Base-by-base conservation (phyloP, 129 eudicot genomes). In the Tagetes erecta region DNA sequence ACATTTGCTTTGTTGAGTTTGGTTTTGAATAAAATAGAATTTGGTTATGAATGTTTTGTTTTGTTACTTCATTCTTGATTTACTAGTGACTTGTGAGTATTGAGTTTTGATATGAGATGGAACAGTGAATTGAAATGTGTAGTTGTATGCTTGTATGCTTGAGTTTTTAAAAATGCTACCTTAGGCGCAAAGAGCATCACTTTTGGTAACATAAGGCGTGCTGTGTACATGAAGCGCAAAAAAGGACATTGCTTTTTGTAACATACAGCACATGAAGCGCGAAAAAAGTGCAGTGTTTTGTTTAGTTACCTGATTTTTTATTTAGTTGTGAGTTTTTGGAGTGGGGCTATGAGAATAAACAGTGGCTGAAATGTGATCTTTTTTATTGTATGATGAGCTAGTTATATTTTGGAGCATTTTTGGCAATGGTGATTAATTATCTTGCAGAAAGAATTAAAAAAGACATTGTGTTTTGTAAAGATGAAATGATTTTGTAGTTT, bases 1-100 rank as follows among this genome's bases (percentile, higher is more conserved):
- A 9, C 37, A n/a, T 34, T 74, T 60, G 0, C 8, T 60, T 44
- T 35, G 2, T 64, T 65, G 55, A 52, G 64, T 66, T 65, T 75
- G 52, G 4, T 37, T 62, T 44, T 36, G 36, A 37, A 62, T 62
- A 45, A 62, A 37, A 37, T 62, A 35, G 11, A 36, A 12, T 62
- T 62, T 37, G 27, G 27, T 11, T 62, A 62, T 62, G 31, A 62
- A 37, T 62, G 44, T 64, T 33, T 1, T 38, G 49, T n/a, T 38
- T 64, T 12, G 67, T 62, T 62, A 34, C 39, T 58, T 38, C 6
- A 58, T 31, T 58, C 64, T 55, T n/a, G 35, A 55, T 9, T 55
- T 31, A 30, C 4, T 30, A 42, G 39, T 11, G 6, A 27, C 39
- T 45, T 30, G 35, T 11, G 2, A 13, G 50, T 40, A 6, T 56